Evolutionary conservation across 345 rosid species (phyloP).

Genomic region (Eucalyptus pumila): DNA sequence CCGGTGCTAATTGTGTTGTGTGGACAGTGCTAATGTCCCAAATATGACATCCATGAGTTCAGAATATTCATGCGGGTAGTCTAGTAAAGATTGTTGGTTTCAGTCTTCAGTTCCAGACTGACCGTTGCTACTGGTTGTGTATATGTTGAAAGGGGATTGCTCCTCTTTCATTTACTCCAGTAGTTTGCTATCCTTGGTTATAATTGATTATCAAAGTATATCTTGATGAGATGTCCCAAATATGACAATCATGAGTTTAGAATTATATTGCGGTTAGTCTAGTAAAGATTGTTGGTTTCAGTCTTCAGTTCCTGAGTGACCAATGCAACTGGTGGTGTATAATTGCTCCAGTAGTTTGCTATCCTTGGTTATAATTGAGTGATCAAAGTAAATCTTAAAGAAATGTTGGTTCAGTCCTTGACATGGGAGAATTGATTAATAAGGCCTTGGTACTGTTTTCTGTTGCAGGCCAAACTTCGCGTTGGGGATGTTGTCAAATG

Average conservation of each 20-base stretch:
- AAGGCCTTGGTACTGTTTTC: not conserved
- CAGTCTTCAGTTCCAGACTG: not conserved
- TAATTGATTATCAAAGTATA: not conserved
- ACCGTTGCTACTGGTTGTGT: not conserved
- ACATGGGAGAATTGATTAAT: not conserved
- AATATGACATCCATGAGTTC: not conserved
- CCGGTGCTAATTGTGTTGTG: not conserved
- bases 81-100: not conserved
- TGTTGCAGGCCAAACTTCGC: constrained; percentile 70
- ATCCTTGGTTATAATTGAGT: not conserved
- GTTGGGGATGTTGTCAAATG: constrained; percentile 90
- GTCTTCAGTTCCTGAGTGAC: not conserved
- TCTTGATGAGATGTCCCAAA: not conserved
- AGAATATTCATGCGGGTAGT: not conserved
- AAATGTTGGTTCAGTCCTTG: not conserved
- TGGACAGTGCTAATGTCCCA: not conserved
- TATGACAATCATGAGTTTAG: not conserved
- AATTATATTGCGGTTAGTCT: not conserved
- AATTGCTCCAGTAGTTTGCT: not conserved
- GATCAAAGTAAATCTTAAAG: not conserved
- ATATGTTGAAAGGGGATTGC: not conserved
- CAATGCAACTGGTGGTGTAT: not conserved
- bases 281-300: not conserved
- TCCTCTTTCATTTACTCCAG: not conserved
- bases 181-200: not conserved